These are phyloP conservation scores for Kuraishia piskuri DNA, from an alignment of 805 yeast genomes.

Conservation along the genomic window DNA sequence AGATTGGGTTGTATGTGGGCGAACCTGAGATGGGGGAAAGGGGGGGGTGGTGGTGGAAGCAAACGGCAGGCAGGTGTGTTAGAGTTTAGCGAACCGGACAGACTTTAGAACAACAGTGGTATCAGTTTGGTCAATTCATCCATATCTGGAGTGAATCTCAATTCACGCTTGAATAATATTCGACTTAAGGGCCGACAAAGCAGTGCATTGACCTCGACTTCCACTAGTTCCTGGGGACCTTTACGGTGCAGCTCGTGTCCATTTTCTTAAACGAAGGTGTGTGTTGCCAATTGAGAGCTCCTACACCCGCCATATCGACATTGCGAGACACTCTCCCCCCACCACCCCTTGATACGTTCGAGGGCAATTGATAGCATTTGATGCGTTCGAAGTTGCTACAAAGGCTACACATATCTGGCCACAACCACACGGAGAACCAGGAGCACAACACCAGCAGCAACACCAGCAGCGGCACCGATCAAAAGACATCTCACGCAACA, in stretches of 20 bases:
- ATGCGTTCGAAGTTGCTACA: slow-evolving; percentile 4
- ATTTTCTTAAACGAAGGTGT: too few species aligned
- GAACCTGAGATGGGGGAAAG: background rate
- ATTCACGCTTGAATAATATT: too few species aligned
- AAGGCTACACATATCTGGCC: slow-evolving; percentile 1
- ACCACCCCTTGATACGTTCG: background rate
- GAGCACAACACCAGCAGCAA: background rate
- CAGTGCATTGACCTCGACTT: too few species aligned
- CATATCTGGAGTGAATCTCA: too few species aligned
- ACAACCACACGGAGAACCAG: background rate
- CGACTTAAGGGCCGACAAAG: too few species aligned
- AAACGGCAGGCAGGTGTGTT: too few species aligned
- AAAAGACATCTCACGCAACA: background rate
- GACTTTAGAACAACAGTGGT: too few species aligned
- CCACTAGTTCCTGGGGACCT: too few species aligned
- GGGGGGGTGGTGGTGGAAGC: background rate
- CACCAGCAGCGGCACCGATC: background rate
- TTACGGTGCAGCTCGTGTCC: too few species aligned
- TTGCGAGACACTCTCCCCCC: background rate
- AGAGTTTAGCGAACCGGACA: too few species aligned
- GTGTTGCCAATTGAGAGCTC: background rate
- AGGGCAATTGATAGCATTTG: background rate
- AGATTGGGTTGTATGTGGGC: background rate
- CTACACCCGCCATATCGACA: background rate
- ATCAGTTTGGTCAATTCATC: too few species aligned